phyloP scores from a whole-genome alignment of 2,329 filamentous ascomycete genomes.

The Ophiocordyceps camponoti-leonardi region DNA sequence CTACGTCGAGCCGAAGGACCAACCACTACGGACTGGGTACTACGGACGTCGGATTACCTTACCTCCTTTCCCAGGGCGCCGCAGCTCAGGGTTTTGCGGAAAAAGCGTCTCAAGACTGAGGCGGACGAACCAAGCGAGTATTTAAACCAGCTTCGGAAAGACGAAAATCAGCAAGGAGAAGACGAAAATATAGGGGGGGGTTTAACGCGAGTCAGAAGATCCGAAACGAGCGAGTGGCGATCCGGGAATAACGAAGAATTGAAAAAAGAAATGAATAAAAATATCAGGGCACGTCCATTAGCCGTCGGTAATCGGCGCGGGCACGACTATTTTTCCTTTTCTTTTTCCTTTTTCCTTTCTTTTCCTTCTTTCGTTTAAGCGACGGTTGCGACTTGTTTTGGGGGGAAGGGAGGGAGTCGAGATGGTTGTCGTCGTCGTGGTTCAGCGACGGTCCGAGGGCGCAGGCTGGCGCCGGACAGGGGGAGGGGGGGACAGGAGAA shows the following conservation, averaged over 20 bases:
- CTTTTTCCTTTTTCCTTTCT: background rate
- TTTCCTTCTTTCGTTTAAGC: background rate
- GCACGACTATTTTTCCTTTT: background rate
- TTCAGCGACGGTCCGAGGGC: constrained; percentile 1
- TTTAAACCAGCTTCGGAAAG: too few relatives aligned
- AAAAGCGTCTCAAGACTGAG: too few relatives aligned
- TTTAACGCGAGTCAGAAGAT: background rate
- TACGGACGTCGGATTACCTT: too few relatives aligned
- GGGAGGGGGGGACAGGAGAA: background rate
- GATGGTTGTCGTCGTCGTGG: background rate
- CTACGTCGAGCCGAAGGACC: background rate
- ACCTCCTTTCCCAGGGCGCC: too few relatives aligned
- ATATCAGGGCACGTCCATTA: background rate
- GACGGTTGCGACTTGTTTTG: background rate
- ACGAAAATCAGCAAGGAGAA: too few relatives aligned
- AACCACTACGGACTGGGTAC: too few relatives aligned
- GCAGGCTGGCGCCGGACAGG: background rate
- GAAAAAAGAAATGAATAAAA: background rate
- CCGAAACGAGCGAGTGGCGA: background rate
- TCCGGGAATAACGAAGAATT: background rate
- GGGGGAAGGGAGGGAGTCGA: background rate
- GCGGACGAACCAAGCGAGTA: too few relatives aligned
- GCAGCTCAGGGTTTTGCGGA: too few relatives aligned
- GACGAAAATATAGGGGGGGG: too few relatives aligned
- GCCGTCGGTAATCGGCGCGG: background rate